Conservation (phyloP, 1,284 basidiomycete genomes). For the Ceratobasidium papillatum region DNA sequence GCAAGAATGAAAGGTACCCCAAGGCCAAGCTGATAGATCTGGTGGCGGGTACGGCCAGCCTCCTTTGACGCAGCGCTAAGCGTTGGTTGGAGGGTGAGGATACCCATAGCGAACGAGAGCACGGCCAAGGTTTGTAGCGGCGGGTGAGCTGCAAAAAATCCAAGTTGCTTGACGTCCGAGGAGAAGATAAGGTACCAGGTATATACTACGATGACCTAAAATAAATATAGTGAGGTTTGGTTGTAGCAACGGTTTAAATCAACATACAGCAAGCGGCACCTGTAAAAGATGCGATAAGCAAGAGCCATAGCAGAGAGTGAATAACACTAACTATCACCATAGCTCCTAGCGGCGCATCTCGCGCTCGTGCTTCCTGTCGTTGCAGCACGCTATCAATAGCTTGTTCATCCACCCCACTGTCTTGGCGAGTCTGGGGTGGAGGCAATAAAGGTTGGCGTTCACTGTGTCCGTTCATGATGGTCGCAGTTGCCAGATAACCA, state of each 20-base stretch:
- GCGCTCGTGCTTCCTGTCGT: conserved; percentile 24
- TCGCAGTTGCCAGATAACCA: neutral
- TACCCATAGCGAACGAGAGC: conserved; percentile 46
- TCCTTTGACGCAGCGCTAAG: conserved; percentile 70
- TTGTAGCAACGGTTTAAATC: neutral
- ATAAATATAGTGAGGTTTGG: neutral
- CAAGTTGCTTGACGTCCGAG: conserved; percentile 4
- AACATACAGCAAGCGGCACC: conserved; percentile 18
- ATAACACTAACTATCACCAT: neutral
- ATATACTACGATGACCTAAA: conserved; percentile 28
- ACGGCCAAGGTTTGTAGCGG: conserved; percentile 41
- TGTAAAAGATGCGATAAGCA: neutral
- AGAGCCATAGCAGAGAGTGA: neutral
- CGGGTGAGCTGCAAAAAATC: conserved; percentile 41
- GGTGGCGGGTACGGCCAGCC: conserved; percentile 70
- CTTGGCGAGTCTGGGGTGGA: conserved; percentile 19
- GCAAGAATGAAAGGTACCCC: conserved; percentile 64
- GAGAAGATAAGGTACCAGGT: conserved; percentile 27
- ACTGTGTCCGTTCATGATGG: conserved; percentile 38
- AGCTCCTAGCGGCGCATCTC: neutral
- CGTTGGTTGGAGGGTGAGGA: conserved; percentile 78
- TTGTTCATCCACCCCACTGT: neutral
- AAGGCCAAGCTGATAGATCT: conserved; percentile 62
- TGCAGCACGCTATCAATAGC: conserved; percentile 25
- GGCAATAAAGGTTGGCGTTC: conserved; percentile 23